A percentile compares a stretch with the other conserved stretches of the same genome.
These are phyloP conservation scores for Trichosporon faecale DNA, from an alignment of 1,284 basidiomycete species.

Conservation along the genomic window DNA sequence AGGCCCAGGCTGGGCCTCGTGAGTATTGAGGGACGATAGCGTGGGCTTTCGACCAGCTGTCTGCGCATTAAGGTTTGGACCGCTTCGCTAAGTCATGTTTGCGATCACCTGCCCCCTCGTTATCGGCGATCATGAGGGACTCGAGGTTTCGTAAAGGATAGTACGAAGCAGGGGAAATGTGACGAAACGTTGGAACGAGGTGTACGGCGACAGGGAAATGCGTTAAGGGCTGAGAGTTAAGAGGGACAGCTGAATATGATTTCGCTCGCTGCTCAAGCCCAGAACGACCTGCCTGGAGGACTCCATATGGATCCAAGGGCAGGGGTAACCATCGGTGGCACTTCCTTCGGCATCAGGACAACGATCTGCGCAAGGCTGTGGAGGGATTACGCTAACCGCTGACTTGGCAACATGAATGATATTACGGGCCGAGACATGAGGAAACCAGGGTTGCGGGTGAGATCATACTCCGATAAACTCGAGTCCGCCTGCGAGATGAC, in stretches of 20 bases:
- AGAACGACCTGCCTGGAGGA: not conserved
- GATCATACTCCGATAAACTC: not conserved
- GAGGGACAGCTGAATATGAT: not conserved
- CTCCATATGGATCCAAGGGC: not conserved
- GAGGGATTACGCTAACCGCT: not conserved
- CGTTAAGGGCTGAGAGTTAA: not conserved
- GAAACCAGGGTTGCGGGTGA: not conserved
- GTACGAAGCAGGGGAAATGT: slow-evolving; percentile 1
- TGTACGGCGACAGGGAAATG: not conserved
- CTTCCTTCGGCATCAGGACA: not conserved
- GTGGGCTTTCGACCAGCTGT: not conserved
- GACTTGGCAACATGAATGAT: not conserved
- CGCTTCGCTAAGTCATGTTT: not conserved
- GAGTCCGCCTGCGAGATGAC: not conserved
- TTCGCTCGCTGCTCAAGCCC: not conserved
- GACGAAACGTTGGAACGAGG: not conserved
- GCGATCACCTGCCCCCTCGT: not conserved
- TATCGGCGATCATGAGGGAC: not conserved
- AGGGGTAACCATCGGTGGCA: not conserved
- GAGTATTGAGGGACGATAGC: not conserved
- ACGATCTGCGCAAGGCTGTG: not conserved
- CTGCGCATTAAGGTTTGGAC: not conserved
- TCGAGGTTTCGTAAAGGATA: not conserved
- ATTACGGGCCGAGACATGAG: not conserved
- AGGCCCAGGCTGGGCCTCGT: not conserved